phyloP scores from a whole-genome alignment of 148 eudicot genomes.

The Silene uniflora region DNA sequence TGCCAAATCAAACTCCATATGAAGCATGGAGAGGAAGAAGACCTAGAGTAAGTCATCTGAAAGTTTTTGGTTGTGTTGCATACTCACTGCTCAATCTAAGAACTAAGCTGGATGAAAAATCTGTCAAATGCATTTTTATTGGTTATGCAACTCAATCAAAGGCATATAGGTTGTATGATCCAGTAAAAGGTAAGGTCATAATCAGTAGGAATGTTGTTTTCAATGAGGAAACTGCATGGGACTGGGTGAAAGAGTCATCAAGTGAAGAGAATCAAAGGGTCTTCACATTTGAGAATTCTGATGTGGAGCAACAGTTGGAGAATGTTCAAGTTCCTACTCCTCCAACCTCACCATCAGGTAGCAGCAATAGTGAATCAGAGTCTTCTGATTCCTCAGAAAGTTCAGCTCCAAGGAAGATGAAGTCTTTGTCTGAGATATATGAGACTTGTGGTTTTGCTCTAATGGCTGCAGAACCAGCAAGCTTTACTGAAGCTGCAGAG shows the following conservation, averaged over 20 bases:
- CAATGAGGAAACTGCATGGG: slow-evolving; percentile 12
- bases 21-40: slow-evolving; percentile 12
- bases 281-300: too few species aligned
- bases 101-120: slow-evolving; percentile 14
- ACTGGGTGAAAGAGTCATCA: neutral
- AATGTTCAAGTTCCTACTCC: neutral
- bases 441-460: slow-evolving; percentile 4
- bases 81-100: neutral
- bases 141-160: slow-evolving; percentile 18
- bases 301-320: neutral
- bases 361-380: neutral
- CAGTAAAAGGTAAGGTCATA: neutral
- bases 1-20: neutral
- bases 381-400: neutral
- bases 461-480: neutral
- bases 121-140: slow-evolving; percentile 18
- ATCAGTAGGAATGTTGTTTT: slow-evolving; percentile 17
- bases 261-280: neutral
- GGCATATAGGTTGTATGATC: slow-evolving; percentile 19
- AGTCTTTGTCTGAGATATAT: neutral
- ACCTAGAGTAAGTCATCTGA: slow-evolving; percentile 7
- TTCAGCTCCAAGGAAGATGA: neutral
- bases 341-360: neutral
- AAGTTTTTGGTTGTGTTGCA: slow-evolving; percentile 5
- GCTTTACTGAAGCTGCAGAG: slow-evolving; percentile 6